Base-by-base conservation (phyloP, 176 grass and related monocot species). In the Themeda triandra region DNA sequence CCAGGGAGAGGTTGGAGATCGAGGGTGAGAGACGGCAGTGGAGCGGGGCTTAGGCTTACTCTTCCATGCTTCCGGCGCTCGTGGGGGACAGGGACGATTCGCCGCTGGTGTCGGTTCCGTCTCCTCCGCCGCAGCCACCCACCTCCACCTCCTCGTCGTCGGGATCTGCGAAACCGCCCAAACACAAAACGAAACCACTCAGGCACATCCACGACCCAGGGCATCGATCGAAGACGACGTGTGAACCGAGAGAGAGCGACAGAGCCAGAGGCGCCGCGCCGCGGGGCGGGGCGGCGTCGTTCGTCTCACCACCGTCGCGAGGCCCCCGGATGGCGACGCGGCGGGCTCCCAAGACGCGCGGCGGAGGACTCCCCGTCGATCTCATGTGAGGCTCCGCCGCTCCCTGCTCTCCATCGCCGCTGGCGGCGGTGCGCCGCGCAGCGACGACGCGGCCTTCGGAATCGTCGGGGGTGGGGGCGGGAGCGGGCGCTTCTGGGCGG, bases 81-180 rank as follows among this genome's bases (percentile, higher is more conserved):
- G n/a, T n/a, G n/a, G 49, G 17, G 40, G 87, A 69, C 58, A 29
- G 23, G 40, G 87, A 78, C 58, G 84, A 92, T 44, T 82, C 80
- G 32, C 80, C 65, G 58, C 23, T 66, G 76, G 29, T 13, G 74
- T 48, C 84, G 53, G 48, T 75, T 14, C 82, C 82, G 48, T 23
- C 39, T 54, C 75, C 59, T 27, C 51, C 82, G 11, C 65, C 58
- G 18, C n/a, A 6, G 45, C 59, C 59, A 23, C 44, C 87, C 21
- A 48, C 69, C n/a, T n/a, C n/a, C n/a, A n/a, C n/a, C 23, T 31
- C 37, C 13, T 40, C n/a, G 4, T 62, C 80, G 66, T 73, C 39
- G n/a, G 80, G 80, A 90, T 87, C 89, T 90, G 89, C 75, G 49
- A 48, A 87, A 69, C 80, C 75, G 65, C 71, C 21, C 67, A 45